Percentiles rank a stretch among this genome's conserved stretches.
These are phyloP conservation scores for Yarrowia osloensis DNA, from an alignment of 805 yeast species.

Conservation along the genomic window DNA sequence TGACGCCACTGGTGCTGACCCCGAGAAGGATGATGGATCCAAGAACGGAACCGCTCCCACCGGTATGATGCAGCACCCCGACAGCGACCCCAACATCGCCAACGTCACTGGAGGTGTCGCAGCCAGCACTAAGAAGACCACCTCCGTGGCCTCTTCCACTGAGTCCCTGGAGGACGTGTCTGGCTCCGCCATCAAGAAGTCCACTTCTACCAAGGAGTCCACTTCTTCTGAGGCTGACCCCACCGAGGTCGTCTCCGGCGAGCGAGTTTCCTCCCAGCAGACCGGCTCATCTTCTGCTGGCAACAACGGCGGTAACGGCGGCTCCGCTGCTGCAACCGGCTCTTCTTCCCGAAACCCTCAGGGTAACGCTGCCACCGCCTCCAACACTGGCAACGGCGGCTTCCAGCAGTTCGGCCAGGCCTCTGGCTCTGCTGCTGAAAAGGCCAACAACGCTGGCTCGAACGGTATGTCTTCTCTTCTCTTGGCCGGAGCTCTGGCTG, in stretches of 20 bases:
- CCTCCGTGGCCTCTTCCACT: constrained; percentile 33
- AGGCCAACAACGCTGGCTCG: constrained; percentile 16
- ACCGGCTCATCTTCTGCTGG: constrained; percentile 33
- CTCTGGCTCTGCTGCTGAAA: constrained; percentile 32
- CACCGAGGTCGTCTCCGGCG: constrained; percentile 33
- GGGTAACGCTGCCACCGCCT: constrained; percentile 9
- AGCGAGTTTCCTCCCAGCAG: constrained; percentile 19
- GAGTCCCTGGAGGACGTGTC: constrained; percentile 35
- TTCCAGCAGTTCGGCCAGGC: constrained; percentile 30
- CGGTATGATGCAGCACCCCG: constrained; percentile 28
- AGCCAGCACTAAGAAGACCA: constrained; percentile 25
- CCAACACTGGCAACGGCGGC: constrained; percentile 29
- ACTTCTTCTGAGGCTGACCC: constrained; percentile 31
- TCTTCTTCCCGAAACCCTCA: constrained; percentile 18
- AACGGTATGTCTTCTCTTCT: constrained; percentile 26
- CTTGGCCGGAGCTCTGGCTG: constrained; percentile 26
- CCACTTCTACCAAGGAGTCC: constrained; percentile 26
- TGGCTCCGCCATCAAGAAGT: constrained; percentile 28
- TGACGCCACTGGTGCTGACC: constrained; percentile 68
- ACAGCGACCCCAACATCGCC: constrained; percentile 20
- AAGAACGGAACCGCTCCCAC: constrained; percentile 32
- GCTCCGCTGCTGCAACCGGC: constrained; percentile 37
- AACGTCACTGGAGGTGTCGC: constrained; percentile 29
- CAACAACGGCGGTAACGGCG: constrained; percentile 37
- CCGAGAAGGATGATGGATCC: constrained; percentile 36